Evolutionary conservation across 176 grass and related monocot species (phyloP).

Genomic region (Oropetium thomaeum): DNA sequence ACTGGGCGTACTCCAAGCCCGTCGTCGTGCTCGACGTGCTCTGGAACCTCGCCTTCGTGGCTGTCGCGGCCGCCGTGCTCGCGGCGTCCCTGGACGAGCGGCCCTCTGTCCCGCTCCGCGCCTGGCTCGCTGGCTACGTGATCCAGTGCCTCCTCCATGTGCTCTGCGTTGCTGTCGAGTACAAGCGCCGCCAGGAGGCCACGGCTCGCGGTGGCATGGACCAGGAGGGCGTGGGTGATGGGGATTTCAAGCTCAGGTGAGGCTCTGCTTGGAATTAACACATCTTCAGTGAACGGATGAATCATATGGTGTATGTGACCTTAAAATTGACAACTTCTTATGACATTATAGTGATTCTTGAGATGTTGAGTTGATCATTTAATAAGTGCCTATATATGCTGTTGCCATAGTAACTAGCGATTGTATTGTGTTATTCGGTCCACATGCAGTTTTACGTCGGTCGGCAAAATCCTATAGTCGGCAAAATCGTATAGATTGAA

Average conservation of each 20-base stretch:
- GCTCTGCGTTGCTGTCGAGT: slow-evolving; percentile 63
- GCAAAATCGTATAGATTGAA: neutral
- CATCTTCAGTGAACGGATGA: neutral
- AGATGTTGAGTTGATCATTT: neutral
- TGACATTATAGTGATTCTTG: neutral
- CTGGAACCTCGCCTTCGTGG: slow-evolving; percentile 74
- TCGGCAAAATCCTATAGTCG: neutral
- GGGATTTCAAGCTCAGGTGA: slow-evolving; percentile 59
- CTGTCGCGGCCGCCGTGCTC: slow-evolving; percentile 52
- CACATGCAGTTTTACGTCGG: neutral
- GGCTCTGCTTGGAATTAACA: neutral
- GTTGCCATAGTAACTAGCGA: neutral
- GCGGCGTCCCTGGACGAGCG: slow-evolving; percentile 36
- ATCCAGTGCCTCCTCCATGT: slow-evolving; percentile 64
- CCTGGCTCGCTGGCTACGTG: slow-evolving; percentile 57
- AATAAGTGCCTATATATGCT: neutral
- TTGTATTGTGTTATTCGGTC: neutral
- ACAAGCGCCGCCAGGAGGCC: slow-evolving; percentile 37
- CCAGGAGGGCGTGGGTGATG: slow-evolving; percentile 30
- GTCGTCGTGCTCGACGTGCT: slow-evolving; percentile 80
- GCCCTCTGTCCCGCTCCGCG: slow-evolving; percentile 49
- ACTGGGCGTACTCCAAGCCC: slow-evolving; percentile 91
- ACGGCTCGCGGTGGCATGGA: neutral
- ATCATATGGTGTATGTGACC: neutral
- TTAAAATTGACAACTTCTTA: neutral